Evolutionary conservation across 1,139 yeast species (phyloP), one percentile per base, ranked within the genome.

Genomic region (Nakaseomyces kungkrabaensis): DNA sequence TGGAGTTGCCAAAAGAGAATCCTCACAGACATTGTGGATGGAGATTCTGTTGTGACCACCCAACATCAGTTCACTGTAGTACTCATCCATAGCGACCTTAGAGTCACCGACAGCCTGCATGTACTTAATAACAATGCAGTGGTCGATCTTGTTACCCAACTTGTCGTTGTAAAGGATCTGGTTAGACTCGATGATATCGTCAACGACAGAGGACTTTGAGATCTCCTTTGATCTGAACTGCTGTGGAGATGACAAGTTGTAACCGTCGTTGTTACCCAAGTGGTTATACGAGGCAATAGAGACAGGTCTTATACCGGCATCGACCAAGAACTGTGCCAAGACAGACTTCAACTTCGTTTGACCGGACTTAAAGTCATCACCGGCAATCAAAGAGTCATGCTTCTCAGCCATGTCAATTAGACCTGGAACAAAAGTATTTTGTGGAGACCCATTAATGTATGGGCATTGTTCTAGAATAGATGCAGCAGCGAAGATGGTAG

Each of bases 81-180:
- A 90, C 74, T 90, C 97, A 70, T 90, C 97, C 97, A 90, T 90
- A 50, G 97, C 97, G 56, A 90, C 96, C 76, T 90, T 90, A 59
- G 95, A 82, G 70, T 90, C 97, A 46, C 96, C 96, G 50, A 90
- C 97, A 8, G 97, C 97, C 53, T 87, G 85, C 66, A 90, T 73
- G 69, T 90, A 89, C 73, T 90, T 90, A 74, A 90, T 90, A 56
- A 90, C 97, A 68, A 90, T 89, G 72, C 96, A 85, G 71, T 90
- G 97, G 65, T 90, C 97, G 56, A 90, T 85, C 55, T 77, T 78
- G 59, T 81, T 78, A 52, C 96, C 96, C 45, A 74, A 67, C 69
- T 85, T 82, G 53, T 86, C 82, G 66, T 88, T 87, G 77, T 89
- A 90, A 59, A 90, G 75, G 61, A 90, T 81, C 59, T 82, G 78